phyloP scores from a whole-genome alignment of 2,329 filamentous ascomycete species.

The Verticillium klebahnii region DNA sequence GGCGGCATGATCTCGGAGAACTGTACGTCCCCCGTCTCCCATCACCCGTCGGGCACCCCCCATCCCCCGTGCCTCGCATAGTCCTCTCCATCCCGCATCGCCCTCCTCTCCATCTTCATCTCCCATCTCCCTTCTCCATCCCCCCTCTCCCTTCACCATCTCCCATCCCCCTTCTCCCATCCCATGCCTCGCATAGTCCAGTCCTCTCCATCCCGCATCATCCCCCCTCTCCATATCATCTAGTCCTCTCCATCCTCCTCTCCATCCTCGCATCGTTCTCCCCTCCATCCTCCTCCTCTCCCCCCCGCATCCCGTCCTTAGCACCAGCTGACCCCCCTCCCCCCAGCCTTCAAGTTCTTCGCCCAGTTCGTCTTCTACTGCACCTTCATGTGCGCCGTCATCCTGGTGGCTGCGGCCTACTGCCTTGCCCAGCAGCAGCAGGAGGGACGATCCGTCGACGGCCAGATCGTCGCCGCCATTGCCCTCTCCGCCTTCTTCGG shows the following conservation, averaged over 20 bases:
- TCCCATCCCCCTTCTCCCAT: neutral
- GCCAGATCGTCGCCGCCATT: slow-evolving; percentile 62
- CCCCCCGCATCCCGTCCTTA: too few relatives aligned
- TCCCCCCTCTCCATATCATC: too few relatives aligned
- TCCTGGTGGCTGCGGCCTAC: slow-evolving; percentile 59
- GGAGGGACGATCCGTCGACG: slow-evolving; percentile 39
- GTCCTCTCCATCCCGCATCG: neutral
- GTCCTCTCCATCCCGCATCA: too few relatives aligned
- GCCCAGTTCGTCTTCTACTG: slow-evolving; percentile 79
- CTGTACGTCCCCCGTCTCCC: slow-evolving; percentile 34
- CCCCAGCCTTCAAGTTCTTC: slow-evolving; percentile 79
- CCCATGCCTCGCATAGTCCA: neutral
- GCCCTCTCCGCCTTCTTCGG: slow-evolving; percentile 68
- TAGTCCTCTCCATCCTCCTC: neutral
- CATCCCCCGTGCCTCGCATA: neutral
- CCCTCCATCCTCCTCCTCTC: neutral
- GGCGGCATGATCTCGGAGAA: slow-evolving; percentile 87
- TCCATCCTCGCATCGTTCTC: neutral
- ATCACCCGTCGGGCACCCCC: neutral
- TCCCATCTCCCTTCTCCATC: too few relatives aligned
- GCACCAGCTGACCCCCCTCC: neutral
- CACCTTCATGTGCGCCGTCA: slow-evolving; percentile 59
- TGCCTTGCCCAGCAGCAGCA: slow-evolving; percentile 53
- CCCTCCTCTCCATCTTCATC: too few relatives aligned
- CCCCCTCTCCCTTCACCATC: too few relatives aligned